A percentile compares a stretch with the other conserved stretches of the same genome.
Evolutionary conservation across 1,284 basidiomycete genomes (phyloP).

Genomic region (Phellinidium pouzarii): DNA sequence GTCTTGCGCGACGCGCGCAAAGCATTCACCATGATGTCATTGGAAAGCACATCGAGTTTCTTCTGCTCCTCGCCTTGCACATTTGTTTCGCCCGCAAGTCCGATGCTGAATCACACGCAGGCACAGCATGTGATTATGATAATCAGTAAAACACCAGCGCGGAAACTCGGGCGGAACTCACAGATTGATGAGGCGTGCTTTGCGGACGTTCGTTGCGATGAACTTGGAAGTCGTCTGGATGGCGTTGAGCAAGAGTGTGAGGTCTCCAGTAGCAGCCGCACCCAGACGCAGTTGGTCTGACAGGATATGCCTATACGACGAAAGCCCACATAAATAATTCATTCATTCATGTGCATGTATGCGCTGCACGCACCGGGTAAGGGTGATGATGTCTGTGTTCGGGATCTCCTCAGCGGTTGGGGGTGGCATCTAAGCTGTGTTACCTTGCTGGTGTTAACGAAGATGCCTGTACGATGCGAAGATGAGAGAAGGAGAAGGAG

Average conservation of each 20-base stretch:
- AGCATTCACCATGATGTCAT: conserved; percentile 99
- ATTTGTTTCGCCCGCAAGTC: conserved; percentile 92
- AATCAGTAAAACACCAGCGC: conserved; percentile 1
- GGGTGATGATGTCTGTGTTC: conserved; percentile 83
- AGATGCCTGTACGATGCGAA: neutral
- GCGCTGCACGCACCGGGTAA: conserved; percentile 59
- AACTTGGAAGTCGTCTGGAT: conserved; percentile 96
- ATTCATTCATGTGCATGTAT: conserved; percentile 14
- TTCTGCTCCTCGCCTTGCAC: conserved; percentile 99
- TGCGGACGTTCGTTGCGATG: conserved; percentile 97
- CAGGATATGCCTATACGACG: conserved; percentile 67
- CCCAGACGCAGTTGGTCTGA: conserved; percentile 78
- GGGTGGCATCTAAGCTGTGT: conserved; percentile 26
- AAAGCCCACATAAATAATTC: conserved; percentile 1
- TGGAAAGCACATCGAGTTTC: conserved; percentile 96
- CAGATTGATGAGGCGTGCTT: conserved; percentile 97
- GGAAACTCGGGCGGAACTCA: conserved; percentile 41
- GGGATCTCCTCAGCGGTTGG: conserved; percentile 54
- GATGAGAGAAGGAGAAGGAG: neutral
- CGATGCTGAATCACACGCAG: conserved; percentile 53
- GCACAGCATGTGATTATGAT: conserved; percentile 2
- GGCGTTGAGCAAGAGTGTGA: conserved; percentile 90
- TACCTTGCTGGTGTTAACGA: neutral
- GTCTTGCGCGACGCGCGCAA: conserved; percentile 92
- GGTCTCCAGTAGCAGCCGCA: conserved; percentile 80